Conservation (phyloP, 345 rosid species). For the Gossypium stocksii region DNA sequence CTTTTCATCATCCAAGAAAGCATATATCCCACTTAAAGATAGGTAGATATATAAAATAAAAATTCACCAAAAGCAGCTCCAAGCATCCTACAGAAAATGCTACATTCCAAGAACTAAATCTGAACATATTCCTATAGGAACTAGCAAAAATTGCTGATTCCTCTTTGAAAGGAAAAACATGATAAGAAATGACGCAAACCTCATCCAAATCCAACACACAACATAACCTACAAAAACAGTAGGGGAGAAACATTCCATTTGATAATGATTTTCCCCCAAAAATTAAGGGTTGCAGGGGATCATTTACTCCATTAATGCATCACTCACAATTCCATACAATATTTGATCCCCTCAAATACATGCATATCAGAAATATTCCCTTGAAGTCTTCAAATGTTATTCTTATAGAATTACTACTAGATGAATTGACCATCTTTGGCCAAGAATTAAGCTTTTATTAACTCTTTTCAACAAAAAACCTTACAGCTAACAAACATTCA, state of each 20-base stretch:
- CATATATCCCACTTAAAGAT: background rate
- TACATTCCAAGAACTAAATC: background rate
- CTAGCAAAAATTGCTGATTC: background rate
- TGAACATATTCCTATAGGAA: background rate
- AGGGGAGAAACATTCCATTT: background rate
- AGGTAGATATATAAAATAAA: background rate
- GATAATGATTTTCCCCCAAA: background rate
- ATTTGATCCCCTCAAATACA: background rate
- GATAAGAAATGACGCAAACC: background rate
- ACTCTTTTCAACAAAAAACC: background rate
- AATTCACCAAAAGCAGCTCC: background rate
- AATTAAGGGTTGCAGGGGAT: background rate
- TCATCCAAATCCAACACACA: background rate
- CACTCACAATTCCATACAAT: background rate
- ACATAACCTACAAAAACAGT: background rate
- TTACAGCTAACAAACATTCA: background rate
- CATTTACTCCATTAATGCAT: background rate
- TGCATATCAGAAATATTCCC: background rate
- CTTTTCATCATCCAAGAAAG: background rate
- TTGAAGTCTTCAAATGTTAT: background rate
- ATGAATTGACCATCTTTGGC: background rate
- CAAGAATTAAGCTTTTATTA: background rate
- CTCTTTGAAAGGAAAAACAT: background rate
- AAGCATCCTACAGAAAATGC: background rate
- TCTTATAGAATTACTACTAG: background rate